Percentiles rank a stretch among this genome's conserved stretches.
These are phyloP conservation scores for Aspergillus bertholletiae DNA, from an alignment of 495 filamentous ascomycete species.

Conservation along the genomic window DNA sequence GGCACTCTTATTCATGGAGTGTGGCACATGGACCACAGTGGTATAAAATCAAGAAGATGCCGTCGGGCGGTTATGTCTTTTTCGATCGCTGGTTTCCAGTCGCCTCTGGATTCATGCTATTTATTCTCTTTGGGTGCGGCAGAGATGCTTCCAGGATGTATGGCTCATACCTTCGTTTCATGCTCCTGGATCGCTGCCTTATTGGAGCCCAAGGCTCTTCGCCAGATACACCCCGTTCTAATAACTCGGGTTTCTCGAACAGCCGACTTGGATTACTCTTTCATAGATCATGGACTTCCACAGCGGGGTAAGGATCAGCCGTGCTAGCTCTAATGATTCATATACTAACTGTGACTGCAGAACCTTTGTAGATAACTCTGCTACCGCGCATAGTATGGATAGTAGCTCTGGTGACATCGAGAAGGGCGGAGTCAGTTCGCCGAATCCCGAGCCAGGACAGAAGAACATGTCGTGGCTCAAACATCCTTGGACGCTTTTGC, in stretches of 20 bases:
- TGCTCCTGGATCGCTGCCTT: slow-evolving; percentile 29
- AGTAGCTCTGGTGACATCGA: slow-evolving; percentile 21
- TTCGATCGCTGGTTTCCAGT: slow-evolving; percentile 69
- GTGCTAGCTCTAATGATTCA: not conserved
- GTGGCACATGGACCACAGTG: slow-evolving; percentile 54
- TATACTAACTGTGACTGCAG: slow-evolving; percentile 1
- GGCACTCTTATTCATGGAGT: slow-evolving; percentile 51
- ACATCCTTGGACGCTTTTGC: slow-evolving; percentile 11
- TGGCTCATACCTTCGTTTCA: slow-evolving; percentile 34
- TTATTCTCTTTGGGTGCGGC: slow-evolving; percentile 79
- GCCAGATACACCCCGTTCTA: slow-evolving; percentile 9
- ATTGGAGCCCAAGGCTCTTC: slow-evolving; percentile 8
- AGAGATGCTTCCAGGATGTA: slow-evolving; percentile 75
- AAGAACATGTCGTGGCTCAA: slow-evolving; percentile 17
- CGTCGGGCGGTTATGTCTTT: slow-evolving; percentile 49
- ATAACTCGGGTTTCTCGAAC: slow-evolving; percentile 14
- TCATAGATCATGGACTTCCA: slow-evolving; percentile 13
- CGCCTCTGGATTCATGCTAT: slow-evolving; percentile 55
- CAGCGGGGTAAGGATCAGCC: slow-evolving; percentile 14
- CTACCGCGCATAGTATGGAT: not conserved
- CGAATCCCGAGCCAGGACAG: not conserved
- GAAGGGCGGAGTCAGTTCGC: slow-evolving; percentile 13
- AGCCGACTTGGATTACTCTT: slow-evolving; percentile 28
- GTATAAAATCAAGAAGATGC: slow-evolving; percentile 58
- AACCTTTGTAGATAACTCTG: slow-evolving; percentile 4